Base-by-base conservation (phyloP, 768 basidiomycete genomes). In the Mycena galericulata region DNA sequence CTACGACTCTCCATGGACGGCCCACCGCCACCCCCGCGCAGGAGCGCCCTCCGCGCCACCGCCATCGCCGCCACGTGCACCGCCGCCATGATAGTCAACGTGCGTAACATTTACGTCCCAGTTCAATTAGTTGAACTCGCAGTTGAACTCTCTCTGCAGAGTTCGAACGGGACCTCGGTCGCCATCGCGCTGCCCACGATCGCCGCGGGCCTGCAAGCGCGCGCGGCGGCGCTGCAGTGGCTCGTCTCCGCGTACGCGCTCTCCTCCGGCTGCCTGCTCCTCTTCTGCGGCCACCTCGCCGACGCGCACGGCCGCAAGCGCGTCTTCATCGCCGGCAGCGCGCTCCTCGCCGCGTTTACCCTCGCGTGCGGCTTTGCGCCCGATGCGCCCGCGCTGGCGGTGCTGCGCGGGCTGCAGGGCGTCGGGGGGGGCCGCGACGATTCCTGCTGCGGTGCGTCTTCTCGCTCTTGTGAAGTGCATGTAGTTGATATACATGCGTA, bases 341-440 rank as follows among this genome's bases (percentile, higher is more conserved):
- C 80, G 4, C 80, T 85, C 62, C 84, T 91, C 40, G 75, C 83
- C 10, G 81, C 83, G 0, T 91, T 92, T 67, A 86, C 89, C 0
- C 73, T 97, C 0, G 91, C 82, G 3, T 88, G 90, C 72, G 90
- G 86, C 1, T 92, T 96, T 67, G 80, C 89, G 0, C 79, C 85
- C n/a, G 82, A 88, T 72, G 82, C 85, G 10, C 77, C 90, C 10
- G 85, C 87, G 0, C 79, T 98, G 38, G 87, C 90, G 68, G 78
- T 96, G 18, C 82, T 96, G 18, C 85, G 96, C 65, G 96, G 87
- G 0, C 76, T 95, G 20, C 92, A 95, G 70, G 96, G 96, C 3
- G 80, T 92, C n/a, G 96, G 94, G 1, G 86, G 86, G 0, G 6
- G 92, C 94, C 0, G 94, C 93, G 0, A 85, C 86, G 6, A 88